Evolutionary conservation across 805 yeast genomes (phyloP), one percentile per base, ranked within the genome.

Genomic region (Candida glaebosa): DNA sequence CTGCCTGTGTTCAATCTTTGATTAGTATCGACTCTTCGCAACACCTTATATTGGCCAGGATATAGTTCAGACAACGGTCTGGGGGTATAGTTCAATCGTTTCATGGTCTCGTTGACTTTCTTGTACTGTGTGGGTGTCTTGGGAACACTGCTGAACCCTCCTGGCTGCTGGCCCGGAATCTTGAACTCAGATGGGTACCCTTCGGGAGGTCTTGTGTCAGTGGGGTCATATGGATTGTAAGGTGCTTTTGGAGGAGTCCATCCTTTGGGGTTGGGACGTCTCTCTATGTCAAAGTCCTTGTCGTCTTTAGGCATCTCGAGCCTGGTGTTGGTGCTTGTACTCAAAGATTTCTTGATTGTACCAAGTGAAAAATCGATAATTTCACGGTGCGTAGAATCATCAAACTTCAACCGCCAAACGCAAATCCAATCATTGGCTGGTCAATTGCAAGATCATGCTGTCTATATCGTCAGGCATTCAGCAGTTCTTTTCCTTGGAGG

Each of bases 131-230:
- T 71, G 5, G 87, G 81, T 50, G 76, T 80, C 50, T 72, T 72
- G 3, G 90, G 89, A n/a, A 81, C 62, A 5, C 75, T 63, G 5
- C 79, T 65, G 63, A 78, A 79, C 15, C 74, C 75, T 15, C 62
- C 58, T 19, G 84, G 79, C 24, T 76, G 70, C 32, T 70, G 67
- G 1, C 86, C 82, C 0, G 93, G 91, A 1, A 81, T 63, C 43
- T 76, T 71, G 65, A 73, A 87, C 58, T 87, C 96, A 18, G 89
- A 81, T 1, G 96, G 96, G 49, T 87, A 87, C 2, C 96, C 95
- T 55, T 81, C 81, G 0, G 95, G 76, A 0, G 96, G 95, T 35
- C 96, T 69, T 31, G 67, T 57, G 55, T 87, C 96, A 1, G 76
- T 63, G 0, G 90, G 84, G 55, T 87, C 96, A 54, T 81, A 87